phyloP scores from a whole-genome alignment of 495 filamentous ascomycete species.

The Aspergillus bridgeri region DNA sequence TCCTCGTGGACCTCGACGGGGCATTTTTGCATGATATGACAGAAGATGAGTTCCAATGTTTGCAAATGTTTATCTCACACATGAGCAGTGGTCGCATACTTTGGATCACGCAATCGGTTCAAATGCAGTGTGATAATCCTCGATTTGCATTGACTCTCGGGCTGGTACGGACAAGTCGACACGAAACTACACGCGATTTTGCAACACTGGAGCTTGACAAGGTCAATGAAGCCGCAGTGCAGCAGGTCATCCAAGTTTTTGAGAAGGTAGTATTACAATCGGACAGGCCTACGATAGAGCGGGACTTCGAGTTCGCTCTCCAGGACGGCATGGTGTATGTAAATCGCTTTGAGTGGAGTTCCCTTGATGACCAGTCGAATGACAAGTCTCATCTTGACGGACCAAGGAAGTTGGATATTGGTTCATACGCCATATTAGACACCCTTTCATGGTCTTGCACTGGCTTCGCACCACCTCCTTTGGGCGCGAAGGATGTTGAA shows the following conservation, averaged over 20 bases:
- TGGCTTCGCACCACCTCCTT: background rate
- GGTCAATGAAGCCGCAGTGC: slow-evolving; percentile 11
- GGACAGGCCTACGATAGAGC: slow-evolving; percentile 2
- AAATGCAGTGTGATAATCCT: slow-evolving; percentile 37
- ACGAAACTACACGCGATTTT: slow-evolving; percentile 35
- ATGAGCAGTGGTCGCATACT: slow-evolving; percentile 16
- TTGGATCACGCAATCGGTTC: slow-evolving; percentile 40
- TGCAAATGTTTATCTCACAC: slow-evolving; percentile 17
- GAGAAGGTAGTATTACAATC: slow-evolving; percentile 17
- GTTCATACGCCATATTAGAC: slow-evolving; percentile 21
- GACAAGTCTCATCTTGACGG: background rate
- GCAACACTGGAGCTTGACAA: slow-evolving; percentile 39
- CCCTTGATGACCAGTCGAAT: slow-evolving; percentile 16
- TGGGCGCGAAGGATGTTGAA: slow-evolving; percentile 26
- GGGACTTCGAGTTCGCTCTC: slow-evolving; percentile 35
- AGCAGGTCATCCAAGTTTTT: slow-evolving; percentile 18
- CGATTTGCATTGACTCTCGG: slow-evolving; percentile 35
- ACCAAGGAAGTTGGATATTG: slow-evolving; percentile 16
- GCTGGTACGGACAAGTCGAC: slow-evolving; percentile 36
- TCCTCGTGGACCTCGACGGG: slow-evolving; percentile 27
- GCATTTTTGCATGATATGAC: slow-evolving; percentile 28
- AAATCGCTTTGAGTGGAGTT: slow-evolving; percentile 26
- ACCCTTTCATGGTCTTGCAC: slow-evolving; percentile 23
- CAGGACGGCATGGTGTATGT: slow-evolving; percentile 23
- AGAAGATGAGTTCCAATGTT: slow-evolving; percentile 9